Evolutionary conservation across 2,329 filamentous ascomycete genomes (phyloP).

Genomic region (Verticillium klebahnii): DNA sequence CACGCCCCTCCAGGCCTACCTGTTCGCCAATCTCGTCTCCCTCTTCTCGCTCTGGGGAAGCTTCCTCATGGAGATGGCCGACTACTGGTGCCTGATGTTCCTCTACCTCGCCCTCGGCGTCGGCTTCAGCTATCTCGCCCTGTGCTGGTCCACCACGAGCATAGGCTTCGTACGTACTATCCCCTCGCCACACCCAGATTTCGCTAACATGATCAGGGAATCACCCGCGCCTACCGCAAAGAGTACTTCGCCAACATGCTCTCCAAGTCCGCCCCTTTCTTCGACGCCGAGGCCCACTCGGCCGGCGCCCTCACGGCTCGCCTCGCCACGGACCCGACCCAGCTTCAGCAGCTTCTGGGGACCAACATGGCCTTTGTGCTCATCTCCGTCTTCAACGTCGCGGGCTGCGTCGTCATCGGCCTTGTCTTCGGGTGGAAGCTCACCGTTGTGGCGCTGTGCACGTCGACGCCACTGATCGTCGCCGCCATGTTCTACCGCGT

Average conservation of each 20-base stretch:
- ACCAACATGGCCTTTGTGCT: conserved; percentile 23
- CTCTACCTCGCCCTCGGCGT: conserved; percentile 21
- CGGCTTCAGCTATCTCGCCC: conserved; percentile 20
- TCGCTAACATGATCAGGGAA: neutral
- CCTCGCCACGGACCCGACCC: conserved; percentile 23
- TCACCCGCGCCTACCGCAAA: neutral
- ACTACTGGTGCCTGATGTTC: conserved; percentile 27
- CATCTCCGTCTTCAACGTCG: conserved; percentile 21
- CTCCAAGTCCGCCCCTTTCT: conserved; percentile 21
- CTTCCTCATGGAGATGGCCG: conserved; percentile 5
- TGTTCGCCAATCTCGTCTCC: conserved; percentile 20
- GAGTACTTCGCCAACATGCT: conserved; percentile 24
- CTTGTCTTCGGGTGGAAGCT: conserved; percentile 32
- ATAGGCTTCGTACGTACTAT: neutral
- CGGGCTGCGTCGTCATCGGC: conserved; percentile 22
- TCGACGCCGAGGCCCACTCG: conserved; percentile 23
- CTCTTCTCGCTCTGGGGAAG: conserved; percentile 17
- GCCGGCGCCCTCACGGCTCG: conserved; percentile 21
- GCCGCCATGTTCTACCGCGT: conserved; percentile 31
- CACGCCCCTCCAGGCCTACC: conserved; percentile 23
- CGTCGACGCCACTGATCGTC: conserved; percentile 28
- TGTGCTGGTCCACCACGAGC: conserved; percentile 15
- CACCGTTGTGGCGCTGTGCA: conserved; percentile 29
- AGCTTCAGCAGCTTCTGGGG: conserved; percentile 25
- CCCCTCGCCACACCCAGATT: neutral